Conservation (phyloP, 2,329 filamentous ascomycete genomes). For the Fusarium kyushuense region DNA sequence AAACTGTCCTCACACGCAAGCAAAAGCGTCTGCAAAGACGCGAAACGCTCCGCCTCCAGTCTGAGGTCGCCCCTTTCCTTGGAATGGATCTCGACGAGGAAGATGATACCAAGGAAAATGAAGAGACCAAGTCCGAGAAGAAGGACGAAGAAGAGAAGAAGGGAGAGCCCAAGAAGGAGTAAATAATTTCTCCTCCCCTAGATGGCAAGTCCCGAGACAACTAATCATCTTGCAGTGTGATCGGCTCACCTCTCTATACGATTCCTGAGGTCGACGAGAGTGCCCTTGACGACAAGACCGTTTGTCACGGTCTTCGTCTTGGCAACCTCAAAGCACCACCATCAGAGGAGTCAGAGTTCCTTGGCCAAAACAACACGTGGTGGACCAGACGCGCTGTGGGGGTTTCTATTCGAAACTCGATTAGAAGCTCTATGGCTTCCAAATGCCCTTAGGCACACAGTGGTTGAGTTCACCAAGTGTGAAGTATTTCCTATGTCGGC, state of each 20-base stretch:
- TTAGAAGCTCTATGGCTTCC: neutral
- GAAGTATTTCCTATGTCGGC: neutral
- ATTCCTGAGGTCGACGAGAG: neutral
- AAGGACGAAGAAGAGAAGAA: neutral
- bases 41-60: neutral
- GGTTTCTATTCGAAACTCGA: neutral
- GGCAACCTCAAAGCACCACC: neutral
- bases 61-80: neutral
- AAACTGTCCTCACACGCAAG: neutral
- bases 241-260: neutral
- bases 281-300: neutral
- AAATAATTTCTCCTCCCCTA: neutral
- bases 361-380: neutral
- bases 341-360: neutral
- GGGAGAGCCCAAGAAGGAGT: neutral
- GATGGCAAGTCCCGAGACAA: neutral
- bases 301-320: neutral
- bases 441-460: neutral
- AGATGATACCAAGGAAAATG: accelerated
- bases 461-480: neutral
- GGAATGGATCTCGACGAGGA: neutral
- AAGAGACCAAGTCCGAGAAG: neutral
- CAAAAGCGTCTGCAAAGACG: constrained; percentile 4
- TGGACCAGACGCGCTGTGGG: neutral
- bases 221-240: neutral